Evolutionary conservation across 805 yeast genomes (phyloP), one percentile per base, ranked within the genome.

Genomic region (Starmerella cellae): DNA sequence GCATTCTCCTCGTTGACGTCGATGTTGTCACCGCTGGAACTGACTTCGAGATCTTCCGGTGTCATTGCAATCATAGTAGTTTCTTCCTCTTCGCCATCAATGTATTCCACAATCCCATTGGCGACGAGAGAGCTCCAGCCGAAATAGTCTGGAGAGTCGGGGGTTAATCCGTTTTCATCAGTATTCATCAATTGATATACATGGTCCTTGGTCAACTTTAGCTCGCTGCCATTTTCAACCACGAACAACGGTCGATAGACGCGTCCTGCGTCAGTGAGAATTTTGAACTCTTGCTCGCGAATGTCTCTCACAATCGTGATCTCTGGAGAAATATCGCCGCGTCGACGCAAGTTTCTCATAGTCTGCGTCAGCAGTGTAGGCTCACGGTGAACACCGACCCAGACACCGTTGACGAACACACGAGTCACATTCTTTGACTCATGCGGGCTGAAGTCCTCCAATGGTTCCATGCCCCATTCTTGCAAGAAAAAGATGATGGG

Each of bases 391-490:
- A 93, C 88, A 67, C 99, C 99, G 39, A 87, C 93, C 99, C 99
- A 91, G 42, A 88, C 95, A 72, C 99, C 99, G 59, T 91, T 91
- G 41, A 91, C 93, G 60, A 91, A 91, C 42, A 91, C 87, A 64
- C 95, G 75, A 2, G 96, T 87, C 27, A 94, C 83, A 59, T 82
- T 83, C 35, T 88, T 87, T 42, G 84, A 78, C 50, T 83, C 83
- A 47, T 83, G 84, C 27, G 98, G 97, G 43, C 82, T 85, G 60
- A 83, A 91, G 59, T 87, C 95, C 59, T 91, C 95, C 55, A 91
- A 70, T 16, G 96, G 95, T 65, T 91, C 97, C 83, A 91, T 78
- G 64, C 98, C 99, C 96, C 97, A 91, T 67, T 91, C 98, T 63
- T 88, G 94, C 65, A 91, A 71, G 64, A 87, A 81, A 59, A 82